Conservation (phyloP, 352 stramenopile genomes). For the Lagenidium giganteum region DNA sequence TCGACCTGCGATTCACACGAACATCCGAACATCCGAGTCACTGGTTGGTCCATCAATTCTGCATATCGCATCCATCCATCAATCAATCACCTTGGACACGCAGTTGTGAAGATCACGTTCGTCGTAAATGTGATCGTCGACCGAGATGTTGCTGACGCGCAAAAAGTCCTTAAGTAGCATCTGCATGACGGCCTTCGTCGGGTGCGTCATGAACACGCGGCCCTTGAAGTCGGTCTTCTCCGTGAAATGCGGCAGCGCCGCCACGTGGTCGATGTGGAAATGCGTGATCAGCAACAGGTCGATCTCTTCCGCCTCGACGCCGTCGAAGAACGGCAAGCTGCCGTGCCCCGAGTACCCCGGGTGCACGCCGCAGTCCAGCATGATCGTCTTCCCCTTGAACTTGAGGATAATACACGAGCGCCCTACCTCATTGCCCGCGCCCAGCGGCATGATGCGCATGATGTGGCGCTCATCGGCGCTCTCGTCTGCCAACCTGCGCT, state of each 20-base stretch:
- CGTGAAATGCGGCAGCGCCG: conserved; percentile 97
- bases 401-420: conserved; percentile 99
- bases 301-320: conserved; percentile 92
- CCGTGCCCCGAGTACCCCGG: conserved; percentile 96
- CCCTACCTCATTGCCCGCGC: conserved; percentile 98
- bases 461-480: conserved; percentile 82
- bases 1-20: conserved; percentile 63
- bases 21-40: not conserved
- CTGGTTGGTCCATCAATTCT: not conserved
- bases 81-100: conserved; percentile 84
- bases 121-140: conserved; percentile 92
- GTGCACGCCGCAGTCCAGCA: conserved; percentile 91
- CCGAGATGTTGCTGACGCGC: conserved; percentile 91
- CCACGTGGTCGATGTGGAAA: conserved; percentile 99
- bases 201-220: conserved; percentile 99
- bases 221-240: conserved; percentile 99
- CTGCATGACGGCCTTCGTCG: conserved; percentile 98
- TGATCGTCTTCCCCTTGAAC: conserved; percentile 99
- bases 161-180: conserved; percentile 98
- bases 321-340: conserved; percentile 98
- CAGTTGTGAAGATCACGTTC: conserved; percentile 96
- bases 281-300: conserved; percentile 99
- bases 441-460: conserved; percentile 94
- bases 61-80: not conserved
- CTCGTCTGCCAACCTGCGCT: conserved; percentile 67